phyloP scores from a whole-genome alignment of 371 early-diverging fungal genomes.

The Fennellomyces sp. region DNA sequence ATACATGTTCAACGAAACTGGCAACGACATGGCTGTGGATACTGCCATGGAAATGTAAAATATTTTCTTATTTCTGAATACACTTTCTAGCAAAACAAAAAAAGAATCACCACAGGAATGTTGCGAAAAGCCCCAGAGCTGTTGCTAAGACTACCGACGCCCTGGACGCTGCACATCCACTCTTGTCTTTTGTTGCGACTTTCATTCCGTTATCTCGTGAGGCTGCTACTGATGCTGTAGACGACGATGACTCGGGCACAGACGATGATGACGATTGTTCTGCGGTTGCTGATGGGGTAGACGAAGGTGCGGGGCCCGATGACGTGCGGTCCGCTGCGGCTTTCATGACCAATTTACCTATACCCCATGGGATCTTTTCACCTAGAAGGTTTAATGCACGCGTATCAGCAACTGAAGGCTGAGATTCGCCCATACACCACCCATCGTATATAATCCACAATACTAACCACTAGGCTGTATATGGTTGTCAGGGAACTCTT shows the following conservation, averaged over 20 bases:
- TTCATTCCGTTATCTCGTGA: background rate
- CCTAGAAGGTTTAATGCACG: conserved; percentile 16
- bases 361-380: conserved; percentile 48
- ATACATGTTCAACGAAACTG: conserved; percentile 87
- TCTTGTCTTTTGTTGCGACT: background rate
- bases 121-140: background rate
- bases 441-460: background rate
- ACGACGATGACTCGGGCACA: too few relatives aligned
- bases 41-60: conserved; percentile 54
- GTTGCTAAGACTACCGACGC: background rate
- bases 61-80: conserved; percentile 4
- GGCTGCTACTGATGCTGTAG: background rate
- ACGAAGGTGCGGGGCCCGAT: conserved; percentile 13
- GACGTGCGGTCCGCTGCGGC: background rate
- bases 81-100: background rate
- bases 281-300: too few relatives aligned
- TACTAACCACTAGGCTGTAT: conserved; percentile 38
- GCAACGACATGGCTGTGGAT: conserved; percentile 41
- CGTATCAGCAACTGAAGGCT: background rate
- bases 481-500: conserved; percentile 27
- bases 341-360: conserved; percentile 27
- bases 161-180: background rate
- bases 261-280: too few relatives aligned
- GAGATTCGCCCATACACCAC: background rate
- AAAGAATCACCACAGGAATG: background rate